Conservation (phyloP, 805 yeast species). For the Saccharomycopsis synnaedendra region DNA sequence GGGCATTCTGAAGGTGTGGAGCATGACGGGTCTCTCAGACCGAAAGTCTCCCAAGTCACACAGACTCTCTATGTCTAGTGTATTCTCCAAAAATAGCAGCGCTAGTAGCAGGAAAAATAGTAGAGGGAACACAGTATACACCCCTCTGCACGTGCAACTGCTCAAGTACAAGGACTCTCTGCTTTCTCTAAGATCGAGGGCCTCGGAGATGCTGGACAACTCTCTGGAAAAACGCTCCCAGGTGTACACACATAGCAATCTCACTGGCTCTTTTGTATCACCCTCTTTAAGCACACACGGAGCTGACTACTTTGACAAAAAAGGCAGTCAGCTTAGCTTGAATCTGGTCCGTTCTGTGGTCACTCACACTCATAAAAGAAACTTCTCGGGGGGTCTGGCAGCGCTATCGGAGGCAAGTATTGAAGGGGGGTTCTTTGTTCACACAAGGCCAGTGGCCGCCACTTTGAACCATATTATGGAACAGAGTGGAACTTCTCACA, state of each 20-base stretch:
- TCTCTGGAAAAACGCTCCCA: neutral
- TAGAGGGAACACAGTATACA: neutral
- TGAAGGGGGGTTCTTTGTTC: slow-evolving; percentile 24
- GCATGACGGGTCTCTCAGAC: slow-evolving; percentile 8
- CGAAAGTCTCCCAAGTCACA: neutral
- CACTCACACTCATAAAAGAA: slow-evolving; percentile 15
- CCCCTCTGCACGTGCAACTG: slow-evolving; percentile 11
- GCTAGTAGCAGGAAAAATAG: neutral
- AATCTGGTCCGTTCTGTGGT: too few relatives aligned
- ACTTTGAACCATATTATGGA: slow-evolving; percentile 20
- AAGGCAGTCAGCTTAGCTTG: too few relatives aligned
- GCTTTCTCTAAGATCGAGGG: slow-evolving; percentile 2
- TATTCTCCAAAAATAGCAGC: slow-evolving; percentile 1
- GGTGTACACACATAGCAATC: neutral
- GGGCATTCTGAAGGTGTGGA: slow-evolving; percentile 33
- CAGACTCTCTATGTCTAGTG: slow-evolving; percentile 3
- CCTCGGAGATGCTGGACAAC: neutral
- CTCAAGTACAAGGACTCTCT: slow-evolving; percentile 7
- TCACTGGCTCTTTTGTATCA: too few relatives aligned
- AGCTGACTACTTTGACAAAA: neutral
- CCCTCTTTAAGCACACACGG: slow-evolving; percentile 1
- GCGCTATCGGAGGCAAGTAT: slow-evolving; percentile 20
- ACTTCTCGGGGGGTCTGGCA: slow-evolving; percentile 19
- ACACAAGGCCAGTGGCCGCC: slow-evolving; percentile 19
- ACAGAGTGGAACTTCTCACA: slow-evolving; percentile 12